Base-by-base conservation (phyloP, 2,329 filamentous ascomycete species). In the Chlorencoelia australis region DNA sequence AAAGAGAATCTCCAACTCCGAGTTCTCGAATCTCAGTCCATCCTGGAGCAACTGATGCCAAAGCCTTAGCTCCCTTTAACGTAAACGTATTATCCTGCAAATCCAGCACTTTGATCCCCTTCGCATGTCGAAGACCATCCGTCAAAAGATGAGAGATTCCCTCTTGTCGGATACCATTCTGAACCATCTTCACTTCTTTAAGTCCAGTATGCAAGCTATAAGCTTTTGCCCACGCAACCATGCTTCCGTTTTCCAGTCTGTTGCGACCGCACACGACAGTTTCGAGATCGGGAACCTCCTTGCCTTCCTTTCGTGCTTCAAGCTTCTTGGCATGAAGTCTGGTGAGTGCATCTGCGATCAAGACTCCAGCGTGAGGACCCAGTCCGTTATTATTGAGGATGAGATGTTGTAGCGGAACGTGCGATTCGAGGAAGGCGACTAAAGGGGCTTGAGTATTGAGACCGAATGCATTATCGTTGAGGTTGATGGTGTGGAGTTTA, bases 21-120 rank as follows among this genome's bases (percentile, higher is more conserved):
- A 98, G 71, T 61, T 96, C 91, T 47, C 75, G 70, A 31, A 98
- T 67, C 25, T 75, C 66, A 0, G 71, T 61, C 89, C 89, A 98
- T 40, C 70, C 71, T 1, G 73, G 68, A 15, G 89, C 70, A 5
- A 86, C 84, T 48, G 71, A 73, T 25, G 84, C 79, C 35, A 98
- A 69, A 8, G 86, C 85, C 51, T 69, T 79, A 19, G 85, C 84
- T 16, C 88, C 91, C 44, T 72, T 69, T 25, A 80, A 61, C 7
- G 89, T 96, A 59, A 96, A 96, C 0, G 91, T 96, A 64, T 98
- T 98, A 64, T 98, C 91, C 61, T 98, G 89, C 43, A 98, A 67
- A 64, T 98, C 91, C 35, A 98, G 65, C 10, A 87, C 73, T 56
- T 79, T 69, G 37, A 98, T 70, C 29, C 68, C 65, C 20, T 66